Evolutionary conservation across 2,329 filamentous ascomycete species (phyloP).

Genomic region (Fusarium nelsonii): DNA sequence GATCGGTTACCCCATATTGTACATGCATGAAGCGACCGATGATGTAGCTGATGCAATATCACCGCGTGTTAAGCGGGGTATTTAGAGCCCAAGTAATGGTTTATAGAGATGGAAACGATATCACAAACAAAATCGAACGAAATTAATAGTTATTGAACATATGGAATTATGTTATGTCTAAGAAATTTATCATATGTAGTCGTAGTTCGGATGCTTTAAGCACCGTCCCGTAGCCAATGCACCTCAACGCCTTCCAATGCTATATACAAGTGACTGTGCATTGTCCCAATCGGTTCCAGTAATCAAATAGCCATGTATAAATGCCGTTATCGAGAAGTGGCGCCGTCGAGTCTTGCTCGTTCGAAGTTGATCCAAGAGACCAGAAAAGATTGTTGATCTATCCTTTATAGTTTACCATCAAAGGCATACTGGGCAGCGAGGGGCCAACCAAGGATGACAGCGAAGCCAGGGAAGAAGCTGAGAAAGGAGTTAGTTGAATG

Average conservation of each 20-base stretch:
- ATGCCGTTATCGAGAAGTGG: conserved; percentile 28
- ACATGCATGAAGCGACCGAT: conserved; percentile 3
- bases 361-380: conserved; percentile 26
- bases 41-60: conserved; percentile 11
- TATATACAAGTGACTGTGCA: conserved; percentile 48
- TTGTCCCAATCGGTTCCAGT: conserved; percentile 32
- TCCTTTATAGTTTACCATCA: conserved; percentile 51
- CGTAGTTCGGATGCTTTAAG: conserved; percentile 41
- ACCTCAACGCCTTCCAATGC: conserved; percentile 49
- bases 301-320: conserved; percentile 17
- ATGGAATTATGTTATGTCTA: conserved; percentile 48
- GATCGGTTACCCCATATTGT: conserved; percentile 20
- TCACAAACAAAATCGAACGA: background rate
- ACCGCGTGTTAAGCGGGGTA: conserved; percentile 4
- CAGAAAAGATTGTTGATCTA: conserved; percentile 3
- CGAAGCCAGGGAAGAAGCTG: conserved; percentile 54
- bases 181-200: conserved; percentile 44
- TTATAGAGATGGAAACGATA: no score
- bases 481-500: conserved; percentile 19
- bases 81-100: background rate
- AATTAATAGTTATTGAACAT: conserved; percentile 34
- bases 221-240: conserved; percentile 41
- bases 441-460: conserved; percentile 54
- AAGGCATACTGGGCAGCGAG: conserved; percentile 46
- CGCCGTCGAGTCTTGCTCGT: conserved; percentile 39